phyloP scores from a whole-genome alignment of 169 alveolate genomes.

The Plasmodium vivax region DNA sequence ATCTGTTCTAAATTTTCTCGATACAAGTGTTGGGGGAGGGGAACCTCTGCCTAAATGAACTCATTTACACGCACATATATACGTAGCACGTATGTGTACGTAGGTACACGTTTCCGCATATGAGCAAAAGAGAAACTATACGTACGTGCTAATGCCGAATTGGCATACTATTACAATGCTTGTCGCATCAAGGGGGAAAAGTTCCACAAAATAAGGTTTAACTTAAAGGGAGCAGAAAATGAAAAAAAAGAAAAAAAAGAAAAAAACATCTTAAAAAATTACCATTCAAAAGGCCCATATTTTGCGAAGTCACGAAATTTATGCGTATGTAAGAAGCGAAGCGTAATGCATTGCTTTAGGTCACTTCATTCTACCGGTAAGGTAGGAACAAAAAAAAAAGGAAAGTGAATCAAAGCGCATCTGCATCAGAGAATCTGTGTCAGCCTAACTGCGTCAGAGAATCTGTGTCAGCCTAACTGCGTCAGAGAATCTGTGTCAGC shows the following conservation, averaged over 20 bases:
- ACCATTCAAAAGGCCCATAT: not conserved
- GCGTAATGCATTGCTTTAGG: not conserved
- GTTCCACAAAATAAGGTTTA: not conserved
- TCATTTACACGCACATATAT: not conserved
- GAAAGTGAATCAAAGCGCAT: not conserved
- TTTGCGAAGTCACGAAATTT: not conserved
- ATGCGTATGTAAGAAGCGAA: not conserved
- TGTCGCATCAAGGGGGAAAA: not conserved
- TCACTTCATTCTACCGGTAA: not conserved
- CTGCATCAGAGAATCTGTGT: not conserved
- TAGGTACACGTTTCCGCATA: not conserved
- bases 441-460: not conserved
- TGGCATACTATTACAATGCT: not conserved
- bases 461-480: not conserved
- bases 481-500: not conserved
- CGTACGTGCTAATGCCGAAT: not conserved
- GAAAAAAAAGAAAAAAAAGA: not conserved
- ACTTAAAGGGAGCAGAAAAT: not conserved
- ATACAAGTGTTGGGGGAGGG: not conserved
- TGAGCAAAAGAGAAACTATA: not conserved
- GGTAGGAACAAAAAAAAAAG: not conserved
- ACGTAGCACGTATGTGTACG: slow-evolving; percentile 3
- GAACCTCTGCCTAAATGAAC: not conserved
- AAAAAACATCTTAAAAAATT: not conserved
- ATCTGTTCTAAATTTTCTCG: not conserved